A percentile compares a stretch with the other conserved stretches of the same genome.
phyloP scores from a whole-genome alignment of 495 filamentous ascomycete species.

The Thozetella sp. region DNA sequence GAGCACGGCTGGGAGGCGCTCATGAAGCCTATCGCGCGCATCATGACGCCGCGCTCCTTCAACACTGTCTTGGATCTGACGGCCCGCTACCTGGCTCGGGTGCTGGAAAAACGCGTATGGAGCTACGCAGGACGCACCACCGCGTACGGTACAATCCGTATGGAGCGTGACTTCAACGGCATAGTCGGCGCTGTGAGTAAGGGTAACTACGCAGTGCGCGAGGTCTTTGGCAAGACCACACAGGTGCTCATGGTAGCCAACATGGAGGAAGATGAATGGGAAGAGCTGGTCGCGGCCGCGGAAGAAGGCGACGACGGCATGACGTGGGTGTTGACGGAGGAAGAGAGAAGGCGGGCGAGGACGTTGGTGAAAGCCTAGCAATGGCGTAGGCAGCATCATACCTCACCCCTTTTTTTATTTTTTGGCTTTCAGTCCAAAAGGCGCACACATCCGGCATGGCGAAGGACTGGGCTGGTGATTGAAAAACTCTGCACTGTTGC shows the following conservation, averaged over 20 bases:
- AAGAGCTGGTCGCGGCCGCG: conserved; percentile 53
- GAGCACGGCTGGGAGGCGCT: conserved; percentile 81
- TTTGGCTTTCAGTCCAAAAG: background rate
- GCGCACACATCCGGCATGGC: background rate
- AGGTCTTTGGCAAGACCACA: conserved; percentile 75
- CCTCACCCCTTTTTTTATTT: background rate
- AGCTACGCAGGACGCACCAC: conserved; percentile 80
- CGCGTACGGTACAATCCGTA: conserved; percentile 78
- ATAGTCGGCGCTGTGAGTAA: conserved; percentile 76
- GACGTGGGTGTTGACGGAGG: conserved; percentile 54
- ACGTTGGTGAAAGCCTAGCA: conserved; percentile 37
- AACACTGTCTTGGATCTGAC: conserved; percentile 72
- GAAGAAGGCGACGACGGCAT: conserved; percentile 43
- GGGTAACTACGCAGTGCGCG: conserved; percentile 78
- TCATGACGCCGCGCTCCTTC: conserved; percentile 73
- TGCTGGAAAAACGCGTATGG: conserved; percentile 91
- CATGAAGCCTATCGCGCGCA: conserved; percentile 78
- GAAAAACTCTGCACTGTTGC: background rate
- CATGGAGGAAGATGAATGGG: conserved; percentile 99
- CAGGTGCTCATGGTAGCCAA: conserved; percentile 91
- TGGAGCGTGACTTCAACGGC: conserved; percentile 86
- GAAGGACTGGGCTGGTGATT: background rate
- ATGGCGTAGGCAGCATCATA: background rate
- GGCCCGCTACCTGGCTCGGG: conserved; percentile 66
- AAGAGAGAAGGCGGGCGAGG: conserved; percentile 55